Conservation (phyloP, 1,284 basidiomycete genomes). For the Ganoderma lucidum region DNA sequence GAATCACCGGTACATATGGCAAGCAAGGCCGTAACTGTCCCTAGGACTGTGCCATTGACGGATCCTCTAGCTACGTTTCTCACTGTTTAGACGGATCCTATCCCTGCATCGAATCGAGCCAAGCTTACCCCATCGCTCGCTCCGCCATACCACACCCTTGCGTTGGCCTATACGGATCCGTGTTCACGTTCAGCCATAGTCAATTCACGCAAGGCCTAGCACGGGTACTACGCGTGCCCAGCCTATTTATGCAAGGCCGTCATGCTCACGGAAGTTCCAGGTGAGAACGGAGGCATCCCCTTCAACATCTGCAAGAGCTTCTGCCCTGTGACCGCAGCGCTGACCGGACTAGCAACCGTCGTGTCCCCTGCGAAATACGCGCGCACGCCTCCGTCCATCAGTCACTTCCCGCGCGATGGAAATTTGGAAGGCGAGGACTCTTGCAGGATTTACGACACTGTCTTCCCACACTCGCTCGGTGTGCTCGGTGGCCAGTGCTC, state of each 20-base stretch:
- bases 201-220: neutral
- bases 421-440: neutral
- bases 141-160: neutral
- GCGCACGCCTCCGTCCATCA: neutral
- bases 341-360: neutral
- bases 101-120: neutral
- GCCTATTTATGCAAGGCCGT: neutral
- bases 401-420: neutral
- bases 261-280: neutral
- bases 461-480: conserved; percentile 4
- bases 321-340: neutral
- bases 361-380: neutral
- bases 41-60: neutral
- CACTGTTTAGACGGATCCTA: neutral
- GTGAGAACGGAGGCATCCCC: neutral
- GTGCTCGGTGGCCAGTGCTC: conserved; percentile 3
- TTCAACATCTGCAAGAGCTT: neutral
- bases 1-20: neutral
- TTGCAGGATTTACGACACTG: neutral
- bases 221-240: neutral
- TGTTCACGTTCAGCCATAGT: too few relatives aligned
- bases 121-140: neutral
- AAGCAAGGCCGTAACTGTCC: neutral
- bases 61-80: neutral
- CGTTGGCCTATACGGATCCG: neutral